Conservation (phyloP, 2,329 filamentous ascomycete genomes). For the Tolypocladium guangdongense region DNA sequence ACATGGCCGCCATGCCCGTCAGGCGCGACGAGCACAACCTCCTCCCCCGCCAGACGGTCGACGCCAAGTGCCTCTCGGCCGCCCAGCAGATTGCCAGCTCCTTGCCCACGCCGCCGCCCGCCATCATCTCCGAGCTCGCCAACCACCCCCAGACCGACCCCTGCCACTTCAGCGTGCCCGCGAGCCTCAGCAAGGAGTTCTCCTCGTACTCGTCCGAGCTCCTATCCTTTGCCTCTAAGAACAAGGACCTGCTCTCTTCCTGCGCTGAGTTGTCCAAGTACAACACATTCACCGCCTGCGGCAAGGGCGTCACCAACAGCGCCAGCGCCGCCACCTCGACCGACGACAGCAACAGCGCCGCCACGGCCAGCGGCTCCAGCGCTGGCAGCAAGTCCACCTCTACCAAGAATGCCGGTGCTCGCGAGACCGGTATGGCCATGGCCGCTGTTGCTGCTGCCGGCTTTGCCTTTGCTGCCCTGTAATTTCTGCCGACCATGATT, state of each 20-base stretch:
- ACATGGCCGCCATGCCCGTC: slow-evolving; percentile 15
- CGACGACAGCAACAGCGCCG: not conserved
- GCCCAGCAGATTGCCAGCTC: slow-evolving; percentile 12
- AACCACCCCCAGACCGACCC: slow-evolving; percentile 16
- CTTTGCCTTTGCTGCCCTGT: slow-evolving; percentile 17
- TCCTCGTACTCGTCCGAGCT: slow-evolving; percentile 19
- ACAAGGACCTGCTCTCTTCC: slow-evolving; percentile 15
- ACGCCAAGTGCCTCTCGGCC: slow-evolving; percentile 12
- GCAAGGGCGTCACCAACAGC: slow-evolving; percentile 3
- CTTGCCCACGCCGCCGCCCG: slow-evolving; percentile 19
- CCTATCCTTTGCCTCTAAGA: slow-evolving; percentile 17
- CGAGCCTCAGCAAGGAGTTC: slow-evolving; percentile 19
- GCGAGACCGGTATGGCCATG: slow-evolving; percentile 16
- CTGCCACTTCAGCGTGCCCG: slow-evolving; percentile 20
- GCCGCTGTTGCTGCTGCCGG: slow-evolving; percentile 19
- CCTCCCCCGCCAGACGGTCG: slow-evolving; percentile 13
- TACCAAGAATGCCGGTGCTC: slow-evolving; percentile 10
- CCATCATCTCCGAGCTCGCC: slow-evolving; percentile 14
- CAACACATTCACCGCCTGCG: not conserved
- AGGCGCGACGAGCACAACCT: slow-evolving; percentile 10
- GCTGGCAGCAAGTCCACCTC: not conserved
- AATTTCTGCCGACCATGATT: slow-evolving; percentile 2
- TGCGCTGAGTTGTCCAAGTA: slow-evolving; percentile 11
- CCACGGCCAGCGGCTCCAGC: slow-evolving; percentile 5
- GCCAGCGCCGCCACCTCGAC: slow-evolving; percentile 3